Conservation (phyloP, 202 grass and related monocot species). For the Brachypodium distachyon region DNA sequence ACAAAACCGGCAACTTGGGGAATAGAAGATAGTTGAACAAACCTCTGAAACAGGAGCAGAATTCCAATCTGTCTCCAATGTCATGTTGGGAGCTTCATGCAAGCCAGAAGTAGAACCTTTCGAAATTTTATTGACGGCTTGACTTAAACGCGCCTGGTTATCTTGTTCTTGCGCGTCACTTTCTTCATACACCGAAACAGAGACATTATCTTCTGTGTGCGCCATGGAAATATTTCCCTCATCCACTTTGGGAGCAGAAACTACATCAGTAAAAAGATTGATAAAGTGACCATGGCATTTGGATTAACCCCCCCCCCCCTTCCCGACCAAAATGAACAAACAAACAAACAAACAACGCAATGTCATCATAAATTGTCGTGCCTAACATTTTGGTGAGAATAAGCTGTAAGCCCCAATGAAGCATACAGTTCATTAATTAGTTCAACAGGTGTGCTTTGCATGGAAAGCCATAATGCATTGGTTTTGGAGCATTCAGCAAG, state of each 20-base stretch:
- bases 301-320: background rate
- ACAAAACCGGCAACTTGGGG: background rate
- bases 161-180: conserved; percentile 4
- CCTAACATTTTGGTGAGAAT: background rate
- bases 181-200: conserved; percentile 6
- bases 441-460: background rate
- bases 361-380: background rate
- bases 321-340: background rate
- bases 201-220: background rate
- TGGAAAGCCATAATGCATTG: background rate
- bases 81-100: background rate
- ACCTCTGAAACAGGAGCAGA: conserved; percentile 27
- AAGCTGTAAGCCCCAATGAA: conserved; percentile 1
- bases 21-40: conserved; percentile 6
- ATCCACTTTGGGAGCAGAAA: conserved; percentile 7
- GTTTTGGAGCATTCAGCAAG: background rate
- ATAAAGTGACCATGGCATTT: background rate
- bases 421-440: background rate
- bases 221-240: conserved; percentile 9
- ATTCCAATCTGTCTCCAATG: conserved; percentile 24
- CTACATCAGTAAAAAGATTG: conserved; percentile 21
- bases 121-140: background rate
- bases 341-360: too few species aligned
- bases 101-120: conserved; percentile 12
- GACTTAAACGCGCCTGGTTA: background rate